A percentile compares a stretch with the other conserved stretches of the same genome.
Conservation (phyloP, 331 rosid species). For the Rhamnella rubrinervis region DNA sequence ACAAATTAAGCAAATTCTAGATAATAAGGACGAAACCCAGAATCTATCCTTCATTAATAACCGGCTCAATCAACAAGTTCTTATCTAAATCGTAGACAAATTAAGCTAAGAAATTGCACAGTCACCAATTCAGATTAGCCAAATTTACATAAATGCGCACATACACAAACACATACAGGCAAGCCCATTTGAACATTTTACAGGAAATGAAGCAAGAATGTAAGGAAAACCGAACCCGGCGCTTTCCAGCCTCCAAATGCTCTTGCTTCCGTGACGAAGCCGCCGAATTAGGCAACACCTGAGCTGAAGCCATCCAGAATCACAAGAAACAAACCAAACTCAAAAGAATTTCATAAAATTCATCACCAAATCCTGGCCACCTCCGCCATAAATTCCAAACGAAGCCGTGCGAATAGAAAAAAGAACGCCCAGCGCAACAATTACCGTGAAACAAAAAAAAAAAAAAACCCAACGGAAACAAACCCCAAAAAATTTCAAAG, state of each 20-base stretch:
- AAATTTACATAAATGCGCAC: neutral
- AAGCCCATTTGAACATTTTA: slow-evolving; percentile 4
- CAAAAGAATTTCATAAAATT: slow-evolving; percentile 22
- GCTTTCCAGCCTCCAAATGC: slow-evolving; percentile 94
- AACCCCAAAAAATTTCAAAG: neutral
- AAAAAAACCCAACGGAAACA: slow-evolving; percentile 7
- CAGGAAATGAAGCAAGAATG: neutral
- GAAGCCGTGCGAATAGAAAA: slow-evolving; percentile 6
- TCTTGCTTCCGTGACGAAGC: slow-evolving; percentile 71
- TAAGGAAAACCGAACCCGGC: slow-evolving; percentile 55
- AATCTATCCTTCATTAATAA: too few species aligned
- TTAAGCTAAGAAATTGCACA: neutral
- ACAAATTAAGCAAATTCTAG: neutral
- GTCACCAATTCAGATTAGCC: neutral
- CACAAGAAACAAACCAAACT: slow-evolving; percentile 12
- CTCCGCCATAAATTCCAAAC: slow-evolving; percentile 6
- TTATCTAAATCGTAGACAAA: neutral
- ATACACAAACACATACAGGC: slow-evolving; percentile 2
- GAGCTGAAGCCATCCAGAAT: slow-evolving; percentile 83
- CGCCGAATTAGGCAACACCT: slow-evolving; percentile 72
- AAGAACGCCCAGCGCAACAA: slow-evolving; percentile 4
- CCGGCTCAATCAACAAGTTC: neutral
- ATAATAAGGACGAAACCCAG: too few species aligned
- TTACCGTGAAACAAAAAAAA: slow-evolving; percentile 2
- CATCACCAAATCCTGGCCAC: slow-evolving; percentile 1